phyloP scores from a whole-genome alignment of 768 basidiomycete genomes.

The Russula sp. region DNA sequence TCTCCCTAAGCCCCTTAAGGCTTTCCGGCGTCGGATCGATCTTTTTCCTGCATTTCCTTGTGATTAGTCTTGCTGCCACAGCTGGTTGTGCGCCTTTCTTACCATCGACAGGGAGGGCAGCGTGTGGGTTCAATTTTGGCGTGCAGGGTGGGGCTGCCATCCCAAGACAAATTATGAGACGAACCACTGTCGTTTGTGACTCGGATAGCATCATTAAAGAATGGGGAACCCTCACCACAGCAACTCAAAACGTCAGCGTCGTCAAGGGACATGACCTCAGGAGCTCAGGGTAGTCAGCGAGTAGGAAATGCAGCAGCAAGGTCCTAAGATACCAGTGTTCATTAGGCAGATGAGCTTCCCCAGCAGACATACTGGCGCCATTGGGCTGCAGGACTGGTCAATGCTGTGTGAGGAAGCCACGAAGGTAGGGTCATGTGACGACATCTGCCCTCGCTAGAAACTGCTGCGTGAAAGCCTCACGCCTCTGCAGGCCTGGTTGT shows the following conservation, averaged over 20 bases:
- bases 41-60: constrained; percentile 30
- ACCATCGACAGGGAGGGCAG: constrained; percentile 18
- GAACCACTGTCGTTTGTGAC: constrained; percentile 6
- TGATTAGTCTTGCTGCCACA: constrained; percentile 19
- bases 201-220: constrained; percentile 39
- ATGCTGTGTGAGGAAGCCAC: no score
- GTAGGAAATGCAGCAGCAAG: constrained; percentile 49
- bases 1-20: constrained; percentile 50
- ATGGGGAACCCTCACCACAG: constrained; percentile 51
- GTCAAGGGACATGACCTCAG: constrained; percentile 71
- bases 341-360: no score
- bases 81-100: constrained; percentile 19
- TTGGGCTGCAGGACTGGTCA: no score
- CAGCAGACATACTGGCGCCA: no score
- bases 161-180: constrained; percentile 12
- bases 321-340: no score
- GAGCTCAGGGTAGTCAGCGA: no score
- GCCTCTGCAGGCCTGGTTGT: constrained; percentile 64
- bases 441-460: constrained; percentile 83
- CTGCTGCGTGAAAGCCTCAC: constrained; percentile 76
- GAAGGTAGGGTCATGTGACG: constrained; percentile 44
- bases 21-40: constrained; percentile 26
- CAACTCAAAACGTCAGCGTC: constrained; percentile 63
- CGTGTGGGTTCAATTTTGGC: constrained; percentile 15
- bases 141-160: constrained; percentile 17